Percentiles rank a stretch among this genome's conserved stretches.
phyloP scores from a whole-genome alignment of 164 flowering plant species.

The Tetracentron sinense region DNA sequence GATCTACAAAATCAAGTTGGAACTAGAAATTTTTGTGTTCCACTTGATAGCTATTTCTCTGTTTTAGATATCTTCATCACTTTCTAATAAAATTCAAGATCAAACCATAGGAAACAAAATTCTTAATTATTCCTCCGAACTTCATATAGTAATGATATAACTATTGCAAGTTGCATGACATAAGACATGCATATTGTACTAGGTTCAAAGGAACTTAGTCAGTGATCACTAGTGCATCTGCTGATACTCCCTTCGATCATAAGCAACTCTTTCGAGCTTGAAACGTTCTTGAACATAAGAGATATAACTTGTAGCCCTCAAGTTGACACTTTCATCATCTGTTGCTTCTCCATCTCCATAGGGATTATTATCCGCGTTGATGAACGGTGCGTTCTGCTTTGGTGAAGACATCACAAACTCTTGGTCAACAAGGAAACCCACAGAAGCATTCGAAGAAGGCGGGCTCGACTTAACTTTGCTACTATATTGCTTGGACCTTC shows the following conservation, averaged over 20 bases:
- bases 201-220: no score
- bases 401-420: conserved; percentile 24
- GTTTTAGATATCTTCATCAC: no score
- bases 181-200: no score
- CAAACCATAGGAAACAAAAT: no score
- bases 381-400: conserved; percentile 25
- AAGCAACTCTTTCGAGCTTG: conserved; percentile 38
- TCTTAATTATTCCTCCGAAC: no score
- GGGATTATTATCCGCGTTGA: conserved; percentile 16
- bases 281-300: conserved; percentile 62
- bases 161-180: no score
- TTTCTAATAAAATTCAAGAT: no score
- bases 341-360: conserved; percentile 11
- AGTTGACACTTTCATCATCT: conserved; percentile 45
- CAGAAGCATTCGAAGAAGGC: conserved; percentile 21
- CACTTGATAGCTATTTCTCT: no score
- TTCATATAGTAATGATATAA: no score
- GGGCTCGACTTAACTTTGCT: conserved; percentile 30
- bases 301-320: conserved; percentile 50
- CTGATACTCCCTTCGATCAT: conserved; percentile 19
- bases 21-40: no score
- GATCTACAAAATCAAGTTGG: no score
- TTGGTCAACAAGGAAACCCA: conserved; percentile 27
- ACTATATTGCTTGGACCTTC: conserved; percentile 22
- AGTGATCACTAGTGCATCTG: no score